phyloP scores from a whole-genome alignment of 1,139 yeast species.

The Candida smagusa region DNA sequence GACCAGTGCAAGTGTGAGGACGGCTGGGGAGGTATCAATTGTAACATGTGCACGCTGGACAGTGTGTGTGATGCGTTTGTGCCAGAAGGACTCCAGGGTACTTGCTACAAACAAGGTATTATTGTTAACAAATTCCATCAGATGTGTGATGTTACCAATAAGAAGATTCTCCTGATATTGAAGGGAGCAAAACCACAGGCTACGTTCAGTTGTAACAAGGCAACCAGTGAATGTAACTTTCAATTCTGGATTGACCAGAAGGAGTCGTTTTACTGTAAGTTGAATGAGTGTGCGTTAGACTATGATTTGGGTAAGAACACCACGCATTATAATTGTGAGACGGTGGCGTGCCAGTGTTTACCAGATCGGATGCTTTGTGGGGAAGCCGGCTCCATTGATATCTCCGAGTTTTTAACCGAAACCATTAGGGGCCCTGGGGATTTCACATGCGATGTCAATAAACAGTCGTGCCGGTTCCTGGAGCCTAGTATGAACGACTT shows the following conservation, averaged over 20 bases:
- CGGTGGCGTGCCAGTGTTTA: constrained; percentile 77
- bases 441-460: constrained; percentile 68
- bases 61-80: constrained; percentile 77
- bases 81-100: constrained; percentile 85
- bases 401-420: constrained; percentile 86
- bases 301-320: constrained; percentile 61
- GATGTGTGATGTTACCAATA: constrained; percentile 92
- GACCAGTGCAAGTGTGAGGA: constrained; percentile 64
- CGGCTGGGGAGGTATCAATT: constrained; percentile 95
- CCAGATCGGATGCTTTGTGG: constrained; percentile 96
- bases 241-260: constrained; percentile 93
- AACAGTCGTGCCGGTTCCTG: constrained; percentile 68
- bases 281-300: constrained; percentile 65
- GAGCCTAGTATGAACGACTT: constrained; percentile 97
- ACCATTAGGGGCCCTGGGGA: constrained; percentile 93
- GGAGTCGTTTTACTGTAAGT: constrained; percentile 88
- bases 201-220: constrained; percentile 80
- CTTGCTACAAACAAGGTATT: constrained; percentile 87
- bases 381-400: constrained; percentile 88
- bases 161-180: constrained; percentile 75
- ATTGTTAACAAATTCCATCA: constrained; percentile 79
- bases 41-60: constrained; percentile 77
- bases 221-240: constrained; percentile 69
- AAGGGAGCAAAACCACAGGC: constrained; percentile 86
- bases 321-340: constrained; percentile 75